Percentiles rank a stretch among this genome's conserved stretches.
These are phyloP conservation scores for Neurospora discreta DNA, from an alignment of 495 filamentous ascomycete species.

Conservation along the genomic window DNA sequence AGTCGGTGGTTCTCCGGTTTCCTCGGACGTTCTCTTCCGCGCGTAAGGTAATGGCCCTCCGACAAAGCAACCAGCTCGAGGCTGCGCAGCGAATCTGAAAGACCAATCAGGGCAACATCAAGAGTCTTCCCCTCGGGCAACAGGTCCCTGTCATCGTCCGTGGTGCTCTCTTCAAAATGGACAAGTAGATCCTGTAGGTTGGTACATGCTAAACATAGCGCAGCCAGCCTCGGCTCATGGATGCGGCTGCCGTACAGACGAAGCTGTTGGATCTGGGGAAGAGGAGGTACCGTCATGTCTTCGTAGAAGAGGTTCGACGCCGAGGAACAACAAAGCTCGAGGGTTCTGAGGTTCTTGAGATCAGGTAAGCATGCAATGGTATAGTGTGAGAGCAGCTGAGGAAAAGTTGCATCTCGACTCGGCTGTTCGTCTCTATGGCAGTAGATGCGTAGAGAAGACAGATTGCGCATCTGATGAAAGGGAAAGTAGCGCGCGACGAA, in stretches of 20 bases:
- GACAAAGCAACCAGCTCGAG: conserved; percentile 20
- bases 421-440: conserved; percentile 19
- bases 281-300: conserved; percentile 7
- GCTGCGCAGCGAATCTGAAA: conserved; percentile 11
- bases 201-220: conserved; percentile 17
- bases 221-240: conserved; percentile 19
- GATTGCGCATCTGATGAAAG: conserved; percentile 7
- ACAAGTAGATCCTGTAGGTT: conserved; percentile 20
- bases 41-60: conserved; percentile 23
- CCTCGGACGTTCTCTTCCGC: conserved; percentile 20
- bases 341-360: conserved; percentile 17
- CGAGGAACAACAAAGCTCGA: conserved; percentile 21
- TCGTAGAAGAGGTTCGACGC: conserved; percentile 9
- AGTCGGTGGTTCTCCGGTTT: conserved; percentile 27
- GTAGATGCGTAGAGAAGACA: conserved; percentile 21
- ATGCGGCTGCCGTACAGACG: conserved; percentile 24
- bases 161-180: conserved; percentile 19
- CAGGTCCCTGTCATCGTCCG: conserved; percentile 18
- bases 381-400: conserved; percentile 18
- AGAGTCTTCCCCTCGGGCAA: conserved; percentile 22
- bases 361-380: conserved; percentile 10
- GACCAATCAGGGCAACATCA: conserved; percentile 14
- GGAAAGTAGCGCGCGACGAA: conserved; percentile 9
- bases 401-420: conserved; percentile 12
- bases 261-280: conserved; percentile 21